These are phyloP conservation scores for Athelia sp. DNA, from an alignment of 1,284 basidiomycete species.

Conservation along the genomic window DNA sequence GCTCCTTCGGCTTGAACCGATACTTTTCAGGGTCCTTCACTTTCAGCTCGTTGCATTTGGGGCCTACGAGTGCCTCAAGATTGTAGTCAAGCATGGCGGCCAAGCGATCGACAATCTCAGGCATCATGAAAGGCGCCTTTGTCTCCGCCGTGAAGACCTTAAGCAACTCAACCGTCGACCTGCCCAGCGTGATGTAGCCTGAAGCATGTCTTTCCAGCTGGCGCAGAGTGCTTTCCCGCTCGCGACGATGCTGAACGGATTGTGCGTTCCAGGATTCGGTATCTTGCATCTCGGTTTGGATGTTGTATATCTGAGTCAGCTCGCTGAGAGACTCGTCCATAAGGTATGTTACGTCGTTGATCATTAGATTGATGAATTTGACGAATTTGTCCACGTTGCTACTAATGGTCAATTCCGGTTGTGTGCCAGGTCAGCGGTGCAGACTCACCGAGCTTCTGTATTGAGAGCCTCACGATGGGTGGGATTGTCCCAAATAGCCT, in stretches of 20 bases:
- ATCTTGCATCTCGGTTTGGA: slow-evolving; percentile 84
- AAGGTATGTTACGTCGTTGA: slow-evolving; percentile 98
- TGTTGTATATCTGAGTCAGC: slow-evolving; percentile 81
- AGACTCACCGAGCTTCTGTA: slow-evolving; percentile 65
- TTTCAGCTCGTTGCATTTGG: slow-evolving; percentile 77
- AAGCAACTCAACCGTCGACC: slow-evolving; percentile 85
- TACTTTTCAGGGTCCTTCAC: slow-evolving; percentile 89
- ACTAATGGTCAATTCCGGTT: slow-evolving; percentile 5
- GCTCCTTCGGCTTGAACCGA: slow-evolving; percentile 80
- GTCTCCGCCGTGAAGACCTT: slow-evolving; percentile 92
- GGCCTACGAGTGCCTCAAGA: slow-evolving; percentile 85
- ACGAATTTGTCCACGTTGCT: slow-evolving; percentile 90
- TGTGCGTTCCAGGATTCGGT: slow-evolving; percentile 61
- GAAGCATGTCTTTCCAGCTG: slow-evolving; percentile 80
- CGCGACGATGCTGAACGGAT: slow-evolving; percentile 72
- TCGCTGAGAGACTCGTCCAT: slow-evolving; percentile 95
- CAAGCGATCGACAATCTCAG: slow-evolving; percentile 93
- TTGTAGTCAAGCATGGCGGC: slow-evolving; percentile 99
- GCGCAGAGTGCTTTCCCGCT: slow-evolving; percentile 77
- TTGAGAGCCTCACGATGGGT: slow-evolving; percentile 82
- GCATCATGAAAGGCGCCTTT: slow-evolving; percentile 90
- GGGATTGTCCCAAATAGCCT: slow-evolving; percentile 87
- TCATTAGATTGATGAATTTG: slow-evolving; percentile 95
- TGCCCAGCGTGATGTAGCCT: slow-evolving; percentile 82
- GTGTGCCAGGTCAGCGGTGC: not conserved